Evolutionary conservation across 2,329 filamentous ascomycete species (phyloP).

Genomic region (Teratosphaeria pseudoeucalypti): DNA sequence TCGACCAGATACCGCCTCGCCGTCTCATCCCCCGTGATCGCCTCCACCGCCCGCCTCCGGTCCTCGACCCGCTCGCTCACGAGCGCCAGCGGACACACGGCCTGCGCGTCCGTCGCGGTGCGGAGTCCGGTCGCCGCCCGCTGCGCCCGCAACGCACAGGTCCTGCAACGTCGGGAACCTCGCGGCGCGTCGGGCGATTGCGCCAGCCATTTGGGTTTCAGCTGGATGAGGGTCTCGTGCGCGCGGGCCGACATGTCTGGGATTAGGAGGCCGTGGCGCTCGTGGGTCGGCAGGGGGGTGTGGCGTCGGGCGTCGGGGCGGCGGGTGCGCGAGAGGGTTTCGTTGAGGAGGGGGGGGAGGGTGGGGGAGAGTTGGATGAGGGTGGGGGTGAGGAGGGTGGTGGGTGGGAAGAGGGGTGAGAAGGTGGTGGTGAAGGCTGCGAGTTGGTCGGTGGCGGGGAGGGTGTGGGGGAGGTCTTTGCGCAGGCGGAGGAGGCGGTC

Average conservation of each 20-base stretch:
- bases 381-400: slow-evolving; percentile 22
- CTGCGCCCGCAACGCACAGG: slow-evolving; percentile 34
- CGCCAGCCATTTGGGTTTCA: slow-evolving; percentile 40
- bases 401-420: slow-evolving; percentile 17
- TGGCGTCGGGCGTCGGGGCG: slow-evolving; percentile 15
- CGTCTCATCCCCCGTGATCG: slow-evolving; percentile 13
- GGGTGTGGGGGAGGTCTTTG: slow-evolving; percentile 23
- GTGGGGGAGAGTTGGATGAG: slow-evolving; percentile 15
- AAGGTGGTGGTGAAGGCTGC: slow-evolving; percentile 18
- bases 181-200: slow-evolving; percentile 36
- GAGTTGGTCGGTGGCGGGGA: slow-evolving; percentile 18
- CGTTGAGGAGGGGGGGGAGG: slow-evolving; percentile 15
- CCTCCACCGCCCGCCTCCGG: slow-evolving; percentile 13
- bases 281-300: slow-evolving; percentile 19
- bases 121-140: slow-evolving; percentile 15
- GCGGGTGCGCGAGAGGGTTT: slow-evolving; percentile 8
- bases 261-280: slow-evolving; percentile 22
- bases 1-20: slow-evolving; percentile 18
- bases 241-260: slow-evolving; percentile 25
- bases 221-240: slow-evolving; percentile 25
- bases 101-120: slow-evolving; percentile 23
- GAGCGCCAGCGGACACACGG: slow-evolving; percentile 31
- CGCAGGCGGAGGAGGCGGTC: slow-evolving; percentile 23
- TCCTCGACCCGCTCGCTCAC: slow-evolving; percentile 21
- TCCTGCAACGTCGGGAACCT: slow-evolving; percentile 33